Evolutionary conservation across 2,329 filamentous ascomycete genomes (phyloP), one percentile per base, ranked within the genome.

Genomic region (Thelonectria blattea): DNA sequence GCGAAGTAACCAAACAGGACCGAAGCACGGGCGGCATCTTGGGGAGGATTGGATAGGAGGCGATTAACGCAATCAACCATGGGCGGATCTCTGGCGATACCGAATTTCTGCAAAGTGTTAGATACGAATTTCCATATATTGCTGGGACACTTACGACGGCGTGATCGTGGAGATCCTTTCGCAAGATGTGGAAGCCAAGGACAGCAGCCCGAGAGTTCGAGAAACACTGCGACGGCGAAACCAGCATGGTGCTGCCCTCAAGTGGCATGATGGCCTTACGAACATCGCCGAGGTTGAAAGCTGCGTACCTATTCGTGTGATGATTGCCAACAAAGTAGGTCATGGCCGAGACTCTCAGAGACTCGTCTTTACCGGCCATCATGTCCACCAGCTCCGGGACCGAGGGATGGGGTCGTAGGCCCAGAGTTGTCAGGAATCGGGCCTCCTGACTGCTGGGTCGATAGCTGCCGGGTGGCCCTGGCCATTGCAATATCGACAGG

Each of bases 1-100:
- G 92, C 87, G 69, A 99, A 90, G 74, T 99, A 99, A 43, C 85
- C 83, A 71, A 97, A 99, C 6, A 96, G 74, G 3, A 83, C 82
- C 42, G 86, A 83, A 0, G 94, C 95, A 59, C 89, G 86, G 8
- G 79, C 76, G 20, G 84, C 82, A 41, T 84, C 88, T 57, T 82
- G 81, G 1, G 95, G 94, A 32, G 93, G 93, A 3, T 84, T 85
- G 30, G 84, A 83, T 27, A 94, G 79, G 42, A 99, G 79, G 24
- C 86, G 84, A 42, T 90, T 88, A 12, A 96, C 85, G 71, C 93
- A 97, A 24, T 89, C 86, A 1, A 82, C 81, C 62, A 98, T 90
- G 0, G 88, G 86, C 1, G 96, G 95, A 73, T 99, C 89, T 54
- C 85, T 78, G n/a, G 85, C 84, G 5, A 99, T 93, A 1, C 93